Evolutionary conservation across 2,329 filamentous ascomycete genomes (phyloP).

Genomic region (Venturia nashicola): DNA sequence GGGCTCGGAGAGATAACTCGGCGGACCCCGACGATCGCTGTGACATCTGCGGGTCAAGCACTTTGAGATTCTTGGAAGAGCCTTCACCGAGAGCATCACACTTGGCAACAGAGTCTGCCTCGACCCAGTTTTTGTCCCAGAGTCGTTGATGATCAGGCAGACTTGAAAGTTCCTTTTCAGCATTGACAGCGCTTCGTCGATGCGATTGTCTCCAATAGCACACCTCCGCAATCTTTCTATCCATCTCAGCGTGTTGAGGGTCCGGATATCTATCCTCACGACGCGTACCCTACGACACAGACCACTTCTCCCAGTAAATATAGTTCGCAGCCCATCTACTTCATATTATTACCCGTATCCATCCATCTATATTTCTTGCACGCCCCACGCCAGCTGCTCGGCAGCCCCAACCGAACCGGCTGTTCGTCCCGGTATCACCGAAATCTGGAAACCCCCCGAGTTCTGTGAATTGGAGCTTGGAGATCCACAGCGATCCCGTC

Average conservation of each 20-base stretch:
- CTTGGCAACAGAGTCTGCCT: background rate
- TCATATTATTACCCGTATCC: background rate
- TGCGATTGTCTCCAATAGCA: background rate
- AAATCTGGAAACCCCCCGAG: background rate
- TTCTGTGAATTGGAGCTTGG: background rate
- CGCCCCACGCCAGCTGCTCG: background rate
- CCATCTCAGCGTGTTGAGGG: background rate
- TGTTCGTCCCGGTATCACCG: background rate
- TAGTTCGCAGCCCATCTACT: background rate
- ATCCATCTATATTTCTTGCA: background rate
- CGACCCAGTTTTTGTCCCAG: background rate
- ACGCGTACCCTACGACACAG: background rate
- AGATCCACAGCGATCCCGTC: constrained; percentile 2
- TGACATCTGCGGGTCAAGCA: background rate
- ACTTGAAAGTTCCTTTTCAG: background rate
- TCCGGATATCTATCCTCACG: background rate
- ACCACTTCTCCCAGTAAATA: background rate
- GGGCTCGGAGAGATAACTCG: background rate
- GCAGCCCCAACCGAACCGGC: background rate
- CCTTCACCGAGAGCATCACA: background rate
- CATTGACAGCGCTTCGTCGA: background rate
- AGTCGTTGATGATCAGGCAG: too few species aligned
- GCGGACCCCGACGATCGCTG: background rate
- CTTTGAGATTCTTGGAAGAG: background rate
- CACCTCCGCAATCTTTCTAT: background rate